These are phyloP conservation scores for Sporothrix brunneoviolacea DNA, from an alignment of 2,329 filamentous ascomycete species.

Conservation along the genomic window DNA sequence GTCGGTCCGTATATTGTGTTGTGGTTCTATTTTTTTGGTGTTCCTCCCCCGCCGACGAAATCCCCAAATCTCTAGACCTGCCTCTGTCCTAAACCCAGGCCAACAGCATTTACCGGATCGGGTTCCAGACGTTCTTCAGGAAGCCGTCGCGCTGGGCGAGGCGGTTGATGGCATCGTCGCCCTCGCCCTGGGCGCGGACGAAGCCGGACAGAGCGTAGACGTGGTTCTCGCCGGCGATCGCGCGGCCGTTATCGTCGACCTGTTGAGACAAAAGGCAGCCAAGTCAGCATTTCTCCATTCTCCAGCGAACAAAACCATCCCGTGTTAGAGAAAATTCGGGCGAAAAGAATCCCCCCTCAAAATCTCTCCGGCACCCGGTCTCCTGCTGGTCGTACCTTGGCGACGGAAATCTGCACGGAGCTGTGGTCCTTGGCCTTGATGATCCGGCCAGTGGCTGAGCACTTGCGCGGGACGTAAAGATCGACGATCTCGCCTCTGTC, in stretches of 20 bases:
- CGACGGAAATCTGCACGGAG: conserved; percentile 92
- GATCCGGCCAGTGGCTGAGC: conserved; percentile 98
- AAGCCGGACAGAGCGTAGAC: conserved; percentile 96
- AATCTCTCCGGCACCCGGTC: too few species aligned
- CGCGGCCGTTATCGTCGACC: conserved; percentile 96
- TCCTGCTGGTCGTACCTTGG: conserved; percentile 49
- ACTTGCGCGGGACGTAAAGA: conserved; percentile 92
- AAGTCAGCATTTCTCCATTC: conserved; percentile 6
- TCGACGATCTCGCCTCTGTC: conserved; percentile 48
- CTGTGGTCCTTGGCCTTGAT: conserved; percentile 99
- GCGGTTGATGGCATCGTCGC: conserved; percentile 92
- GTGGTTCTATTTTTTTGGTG: too few species aligned
- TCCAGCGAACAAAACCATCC: too few species aligned
- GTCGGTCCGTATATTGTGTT: too few species aligned
- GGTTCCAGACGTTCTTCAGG: conserved; percentile 95
- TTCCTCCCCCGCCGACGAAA: too few species aligned
- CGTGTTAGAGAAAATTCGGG: too few species aligned
- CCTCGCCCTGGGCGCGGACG: conserved; percentile 96
- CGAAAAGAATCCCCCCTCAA: too few species aligned
- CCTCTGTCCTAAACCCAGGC: too few species aligned
- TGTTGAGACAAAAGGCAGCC: not conserved
- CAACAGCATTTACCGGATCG: conserved; percentile 58
- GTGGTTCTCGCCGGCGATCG: conserved; percentile 90
- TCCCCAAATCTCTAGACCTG: too few species aligned
- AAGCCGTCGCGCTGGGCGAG: conserved; percentile 93